Evolutionary conservation across 176 grass and related monocot species (phyloP).

Genomic region (maize (Zea mays)): Zm-B73-REFERENCE-NAM-5.0 NC_050105.1:63799501-63800000

Average conservation of each 20-base stretch:
- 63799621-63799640: background rate
- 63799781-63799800: no score
- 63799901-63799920: slow-evolving; percentile 53
- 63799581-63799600: background rate
- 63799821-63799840: no score
- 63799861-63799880: slow-evolving; percentile 17
- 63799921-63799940: slow-evolving; percentile 59
- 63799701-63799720: slow-evolving; percentile 24
- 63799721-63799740: no score
- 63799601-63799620: background rate
- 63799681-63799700: background rate
- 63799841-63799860: no score
- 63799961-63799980: slow-evolving; percentile 22
- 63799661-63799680: background rate
- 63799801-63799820: no score
- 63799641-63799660: background rate
- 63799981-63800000: slow-evolving; percentile 3
- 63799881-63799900: slow-evolving; percentile 65
- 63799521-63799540: background rate
- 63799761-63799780: no score
- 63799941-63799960: slow-evolving; percentile 44
- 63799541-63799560: background rate
- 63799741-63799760: no score
- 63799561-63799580: background rate
- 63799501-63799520: background rate